Conservation (phyloP, 495 filamentous ascomycete species). For the Hypoxylon subgilvum region DNA sequence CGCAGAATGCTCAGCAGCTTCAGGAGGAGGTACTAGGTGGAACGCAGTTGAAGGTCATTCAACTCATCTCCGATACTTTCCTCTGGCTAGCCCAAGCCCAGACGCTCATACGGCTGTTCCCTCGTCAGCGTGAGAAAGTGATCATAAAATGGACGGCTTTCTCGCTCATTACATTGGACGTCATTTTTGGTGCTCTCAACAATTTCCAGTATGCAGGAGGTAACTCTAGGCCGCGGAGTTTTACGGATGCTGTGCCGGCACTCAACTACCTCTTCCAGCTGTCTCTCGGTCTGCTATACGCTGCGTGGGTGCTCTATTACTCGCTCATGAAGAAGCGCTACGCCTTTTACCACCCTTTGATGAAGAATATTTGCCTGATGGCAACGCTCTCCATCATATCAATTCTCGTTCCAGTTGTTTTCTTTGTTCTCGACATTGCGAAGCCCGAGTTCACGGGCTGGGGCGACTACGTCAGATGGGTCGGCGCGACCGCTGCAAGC, state of each 20-base stretch:
- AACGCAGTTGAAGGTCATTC: conserved; percentile 82
- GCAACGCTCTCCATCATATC: conserved; percentile 78
- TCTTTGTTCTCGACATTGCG: conserved; percentile 93
- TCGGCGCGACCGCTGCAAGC: conserved; percentile 92
- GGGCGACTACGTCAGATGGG: conserved; percentile 98
- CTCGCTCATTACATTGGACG: conserved; percentile 86
- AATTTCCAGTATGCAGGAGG: conserved; percentile 72
- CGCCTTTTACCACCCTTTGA: conserved; percentile 90
- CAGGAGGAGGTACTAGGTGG: conserved; percentile 78
- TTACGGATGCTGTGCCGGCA: conserved; percentile 87
- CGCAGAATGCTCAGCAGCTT: conserved; percentile 71
- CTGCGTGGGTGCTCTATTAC: conserved; percentile 95
- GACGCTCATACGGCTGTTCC: conserved; percentile 92
- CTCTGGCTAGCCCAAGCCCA: conserved; percentile 98
- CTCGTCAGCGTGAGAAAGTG: conserved; percentile 94
- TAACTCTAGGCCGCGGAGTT: conserved; percentile 68
- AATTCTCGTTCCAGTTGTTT: conserved; percentile 88
- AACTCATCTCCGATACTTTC: conserved; percentile 91
- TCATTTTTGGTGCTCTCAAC: conserved; percentile 85
- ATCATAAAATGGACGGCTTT: conserved; percentile 99
- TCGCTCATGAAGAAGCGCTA: conserved; percentile 89
- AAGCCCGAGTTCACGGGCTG: conserved; percentile 87
- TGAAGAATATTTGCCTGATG: conserved; percentile 89
- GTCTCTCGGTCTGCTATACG: conserved; percentile 86
- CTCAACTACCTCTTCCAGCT: conserved; percentile 94